These are phyloP conservation scores for Pestalotiopsis fici DNA, from an alignment of 2,329 filamentous ascomycete species.

Conservation along the genomic window DNA sequence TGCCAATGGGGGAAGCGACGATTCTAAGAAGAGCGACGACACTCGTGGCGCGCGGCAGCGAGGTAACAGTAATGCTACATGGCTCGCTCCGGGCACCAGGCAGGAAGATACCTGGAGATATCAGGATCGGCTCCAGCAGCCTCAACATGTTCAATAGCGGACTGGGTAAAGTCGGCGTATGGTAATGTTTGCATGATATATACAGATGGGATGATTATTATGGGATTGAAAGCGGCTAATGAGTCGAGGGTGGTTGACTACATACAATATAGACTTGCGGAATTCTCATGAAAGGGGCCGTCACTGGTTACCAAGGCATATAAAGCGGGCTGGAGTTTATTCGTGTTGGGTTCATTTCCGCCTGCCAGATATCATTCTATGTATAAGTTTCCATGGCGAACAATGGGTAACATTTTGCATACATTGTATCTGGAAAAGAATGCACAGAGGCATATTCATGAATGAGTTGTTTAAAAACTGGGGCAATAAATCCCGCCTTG, in stretches of 20 bases:
- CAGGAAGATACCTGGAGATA: slow-evolving; percentile 82
- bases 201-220: slow-evolving; percentile 4
- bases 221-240: background rate
- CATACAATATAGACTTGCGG: slow-evolving; percentile 5
- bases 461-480: background rate
- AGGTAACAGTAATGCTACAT: slow-evolving; percentile 51
- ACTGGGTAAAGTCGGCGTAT: background rate
- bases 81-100: slow-evolving; percentile 78
- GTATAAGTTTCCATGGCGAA: background rate
- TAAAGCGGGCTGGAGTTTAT: slow-evolving; percentile 22
- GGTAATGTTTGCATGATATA: background rate
- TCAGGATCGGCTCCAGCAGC: slow-evolving; percentile 35
- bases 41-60: slow-evolving; percentile 37
- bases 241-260: background rate
- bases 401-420: background rate
- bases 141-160: slow-evolving; percentile 5
- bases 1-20: slow-evolving; percentile 35
- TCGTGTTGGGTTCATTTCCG: background rate
- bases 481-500: background rate
- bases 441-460: background rate
- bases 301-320: slow-evolving; percentile 15
- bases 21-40: slow-evolving; percentile 60
- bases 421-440: background rate
- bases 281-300: background rate
- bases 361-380: background rate